These are phyloP conservation scores for Candida tetrigidarum DNA, from an alignment of 1,139 yeast species.

Conservation along the genomic window DNA sequence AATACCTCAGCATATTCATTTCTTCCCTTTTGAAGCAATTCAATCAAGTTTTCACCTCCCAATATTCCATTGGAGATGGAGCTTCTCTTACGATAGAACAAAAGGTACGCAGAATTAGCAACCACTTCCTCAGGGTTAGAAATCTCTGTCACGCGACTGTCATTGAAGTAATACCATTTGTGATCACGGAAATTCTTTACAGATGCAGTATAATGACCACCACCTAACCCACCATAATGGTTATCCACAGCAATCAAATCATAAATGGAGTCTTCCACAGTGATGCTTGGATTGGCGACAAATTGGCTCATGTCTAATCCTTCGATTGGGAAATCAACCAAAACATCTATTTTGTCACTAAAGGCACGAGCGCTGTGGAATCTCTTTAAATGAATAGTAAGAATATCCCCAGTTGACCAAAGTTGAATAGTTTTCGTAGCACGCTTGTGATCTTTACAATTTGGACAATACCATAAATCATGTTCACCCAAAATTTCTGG, in stretches of 20 bases:
- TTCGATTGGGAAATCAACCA: conserved; percentile 86
- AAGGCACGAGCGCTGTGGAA: conserved; percentile 85
- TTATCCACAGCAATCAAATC: conserved; percentile 94
- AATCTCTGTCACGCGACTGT: conserved; percentile 68
- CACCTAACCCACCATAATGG: conserved; percentile 96
- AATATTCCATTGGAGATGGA: conserved; percentile 24
- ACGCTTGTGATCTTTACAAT: conserved; percentile 84
- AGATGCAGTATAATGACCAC: conserved; percentile 95
- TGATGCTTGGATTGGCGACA: conserved; percentile 43
- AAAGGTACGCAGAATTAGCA: conserved; percentile 84
- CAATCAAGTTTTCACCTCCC: conserved; percentile 40
- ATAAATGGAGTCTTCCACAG: conserved; percentile 50
- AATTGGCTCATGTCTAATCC: conserved; percentile 74
- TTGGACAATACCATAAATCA: conserved; percentile 94
- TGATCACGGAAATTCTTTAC: conserved; percentile 78
- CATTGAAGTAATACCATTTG: conserved; percentile 92
- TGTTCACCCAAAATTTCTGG: conserved; percentile 88
- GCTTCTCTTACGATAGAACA: conserved; percentile 74
- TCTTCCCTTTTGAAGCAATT: conserved; percentile 30
- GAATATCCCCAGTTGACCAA: conserved; percentile 90
- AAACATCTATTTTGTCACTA: conserved; percentile 86
- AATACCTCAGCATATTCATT: conserved; percentile 21
- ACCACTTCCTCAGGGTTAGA: conserved; percentile 65
- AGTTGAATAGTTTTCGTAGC: conserved; percentile 91
- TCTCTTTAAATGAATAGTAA: conserved; percentile 88